Evolutionary conservation across 2,329 filamentous ascomycete species (phyloP).

Genomic region (Coniochaeta ligniaria): DNA sequence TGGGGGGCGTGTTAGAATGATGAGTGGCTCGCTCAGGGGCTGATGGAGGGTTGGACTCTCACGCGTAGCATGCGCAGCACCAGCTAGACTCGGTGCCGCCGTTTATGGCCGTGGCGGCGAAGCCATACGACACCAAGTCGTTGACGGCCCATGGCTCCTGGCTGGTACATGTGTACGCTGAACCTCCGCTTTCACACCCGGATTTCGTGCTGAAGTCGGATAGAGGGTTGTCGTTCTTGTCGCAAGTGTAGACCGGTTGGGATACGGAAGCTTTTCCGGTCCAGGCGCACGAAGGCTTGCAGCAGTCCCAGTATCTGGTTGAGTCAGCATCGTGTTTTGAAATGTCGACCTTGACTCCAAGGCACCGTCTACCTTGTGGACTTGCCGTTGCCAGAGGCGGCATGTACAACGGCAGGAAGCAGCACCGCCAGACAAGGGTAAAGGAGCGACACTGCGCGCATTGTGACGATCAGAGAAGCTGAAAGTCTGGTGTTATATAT

Average conservation of each 20-base stretch:
- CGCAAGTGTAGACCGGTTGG: slow-evolving; percentile 45
- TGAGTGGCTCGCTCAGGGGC: background rate
- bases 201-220: slow-evolving; percentile 37
- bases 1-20: slow-evolving; percentile 20
- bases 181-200: slow-evolving; percentile 47
- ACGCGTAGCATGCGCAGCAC: slow-evolving; percentile 61
- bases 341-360: background rate
- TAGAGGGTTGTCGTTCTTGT: slow-evolving; percentile 46
- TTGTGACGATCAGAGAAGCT: slow-evolving; percentile 2
- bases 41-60: slow-evolving; percentile 7
- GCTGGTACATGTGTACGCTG: slow-evolving; percentile 53
- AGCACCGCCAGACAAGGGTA: slow-evolving; percentile 9
- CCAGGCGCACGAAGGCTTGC: slow-evolving; percentile 63
- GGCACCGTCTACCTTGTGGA: slow-evolving; percentile 10
- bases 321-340: background rate
- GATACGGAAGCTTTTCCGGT: slow-evolving; percentile 45
- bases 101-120: slow-evolving; percentile 50
- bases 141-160: slow-evolving; percentile 57
- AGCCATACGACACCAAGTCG: slow-evolving; percentile 54
- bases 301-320: slow-evolving; percentile 57
- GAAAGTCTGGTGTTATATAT: background rate
- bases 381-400: slow-evolving; percentile 14
- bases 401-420: slow-evolving; percentile 11
- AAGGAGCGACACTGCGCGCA: slow-evolving; percentile 12
- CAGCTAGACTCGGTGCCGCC: slow-evolving; percentile 51